phyloP scores from a whole-genome alignment of 2,329 filamentous ascomycete genomes.

The Fusarium musae region DNA sequence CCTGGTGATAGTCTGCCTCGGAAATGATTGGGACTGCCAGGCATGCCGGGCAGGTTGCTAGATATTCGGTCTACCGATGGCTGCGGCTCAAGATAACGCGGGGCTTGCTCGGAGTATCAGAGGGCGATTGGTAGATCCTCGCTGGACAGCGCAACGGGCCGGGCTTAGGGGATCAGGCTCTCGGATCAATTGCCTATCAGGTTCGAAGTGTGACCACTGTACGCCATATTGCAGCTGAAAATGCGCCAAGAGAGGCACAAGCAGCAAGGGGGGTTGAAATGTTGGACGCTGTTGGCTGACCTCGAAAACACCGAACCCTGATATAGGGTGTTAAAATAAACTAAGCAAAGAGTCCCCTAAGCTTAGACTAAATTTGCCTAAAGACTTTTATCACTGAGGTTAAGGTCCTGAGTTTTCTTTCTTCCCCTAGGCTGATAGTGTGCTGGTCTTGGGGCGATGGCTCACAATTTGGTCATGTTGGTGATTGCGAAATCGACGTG shows the following conservation, averaged over 20 bases:
- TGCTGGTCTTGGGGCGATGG: too few relatives aligned
- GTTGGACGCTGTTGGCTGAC: neutral
- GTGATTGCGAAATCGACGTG: neutral
- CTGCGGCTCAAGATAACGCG: constrained; percentile 8
- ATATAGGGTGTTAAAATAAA: too few relatives aligned
- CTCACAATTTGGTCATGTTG: neutral
- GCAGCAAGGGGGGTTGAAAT: neutral
- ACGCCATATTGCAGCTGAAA: neutral
- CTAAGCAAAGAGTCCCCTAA: too few relatives aligned
- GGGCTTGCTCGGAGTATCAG: neutral
- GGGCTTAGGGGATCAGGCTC: neutral
- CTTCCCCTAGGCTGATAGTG: too few relatives aligned
- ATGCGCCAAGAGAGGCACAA: neutral
- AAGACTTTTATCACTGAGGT: too few relatives aligned
- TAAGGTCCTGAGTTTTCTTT: too few relatives aligned
- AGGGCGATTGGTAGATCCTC: neutral
- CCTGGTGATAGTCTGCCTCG: constrained; percentile 3
- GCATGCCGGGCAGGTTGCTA: neutral
- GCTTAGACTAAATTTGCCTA: too few relatives aligned
- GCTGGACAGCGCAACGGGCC: neutral
- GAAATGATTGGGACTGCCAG: neutral
- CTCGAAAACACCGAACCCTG: too few relatives aligned
- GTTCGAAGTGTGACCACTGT: neutral
- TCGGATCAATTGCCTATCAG: neutral
- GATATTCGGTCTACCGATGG: constrained; percentile 1